phyloP scores from a whole-genome alignment of 495 filamentous ascomycete genomes.

The Podospora appendiculata region DNA sequence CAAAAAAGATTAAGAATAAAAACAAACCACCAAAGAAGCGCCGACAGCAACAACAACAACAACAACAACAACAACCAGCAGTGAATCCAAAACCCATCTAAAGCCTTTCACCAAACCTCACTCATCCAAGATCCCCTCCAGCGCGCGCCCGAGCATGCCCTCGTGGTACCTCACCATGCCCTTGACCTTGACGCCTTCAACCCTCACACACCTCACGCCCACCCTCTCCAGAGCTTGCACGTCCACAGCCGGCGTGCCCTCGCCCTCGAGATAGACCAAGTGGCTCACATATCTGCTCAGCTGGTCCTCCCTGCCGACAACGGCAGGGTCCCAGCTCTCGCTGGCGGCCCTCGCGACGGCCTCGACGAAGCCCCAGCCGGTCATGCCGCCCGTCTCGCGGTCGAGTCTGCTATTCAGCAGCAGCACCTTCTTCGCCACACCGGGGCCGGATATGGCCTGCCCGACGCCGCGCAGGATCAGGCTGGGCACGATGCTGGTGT shows the following conservation, averaged over 20 bases:
- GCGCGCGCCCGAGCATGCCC: slow-evolving; percentile 61
- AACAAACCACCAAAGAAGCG: too few species aligned
- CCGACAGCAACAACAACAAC: too few species aligned
- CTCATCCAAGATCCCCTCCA: slow-evolving; percentile 64
- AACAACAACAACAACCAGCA: too few species aligned
- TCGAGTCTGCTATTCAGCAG: slow-evolving; percentile 79
- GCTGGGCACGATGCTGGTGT: slow-evolving; percentile 70
- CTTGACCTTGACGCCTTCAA: slow-evolving; percentile 54
- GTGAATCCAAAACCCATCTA: neutral
- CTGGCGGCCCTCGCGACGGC: slow-evolving; percentile 65
- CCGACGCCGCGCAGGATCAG: slow-evolving; percentile 63
- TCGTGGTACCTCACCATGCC: slow-evolving; percentile 67
- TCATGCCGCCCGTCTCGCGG: slow-evolving; percentile 76
- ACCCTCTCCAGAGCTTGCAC: slow-evolving; percentile 50
- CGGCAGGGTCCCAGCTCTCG: slow-evolving; percentile 16
- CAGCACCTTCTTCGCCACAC: slow-evolving; percentile 64
- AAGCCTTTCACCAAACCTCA: slow-evolving; percentile 23
- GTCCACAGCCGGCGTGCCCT: slow-evolving; percentile 55
- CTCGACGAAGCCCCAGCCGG: slow-evolving; percentile 67
- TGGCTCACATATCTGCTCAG: slow-evolving; percentile 67
- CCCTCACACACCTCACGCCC: slow-evolving; percentile 68
- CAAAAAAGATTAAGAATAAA: too few species aligned
- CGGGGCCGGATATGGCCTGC: slow-evolving; percentile 30
- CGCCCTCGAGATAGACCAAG: slow-evolving; percentile 70
- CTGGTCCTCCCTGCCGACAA: slow-evolving; percentile 1